Percentiles rank a stretch among this genome's conserved stretches.
These are phyloP conservation scores for Colletotrichum karsti DNA, from an alignment of 2,329 filamentous ascomycete species.

Conservation along the genomic window DNA sequence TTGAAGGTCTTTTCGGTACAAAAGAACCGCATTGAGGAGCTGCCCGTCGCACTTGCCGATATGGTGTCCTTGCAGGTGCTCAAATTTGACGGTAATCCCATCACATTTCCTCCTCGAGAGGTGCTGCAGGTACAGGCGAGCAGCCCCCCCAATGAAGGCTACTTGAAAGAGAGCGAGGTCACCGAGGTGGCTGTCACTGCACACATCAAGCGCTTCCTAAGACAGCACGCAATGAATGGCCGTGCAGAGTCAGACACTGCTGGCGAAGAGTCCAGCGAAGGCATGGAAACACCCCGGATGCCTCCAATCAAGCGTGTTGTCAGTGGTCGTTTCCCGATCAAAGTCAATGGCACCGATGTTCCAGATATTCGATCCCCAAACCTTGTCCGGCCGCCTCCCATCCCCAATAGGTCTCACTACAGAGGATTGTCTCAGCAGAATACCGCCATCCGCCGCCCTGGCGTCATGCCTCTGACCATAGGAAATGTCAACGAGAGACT, in stretches of 20 bases:
- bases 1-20: constrained; percentile 90
- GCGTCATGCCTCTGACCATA: constrained; percentile 75
- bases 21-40: constrained; percentile 84
- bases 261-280: constrained; percentile 74
- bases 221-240: constrained; percentile 59
- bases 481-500: constrained; percentile 74
- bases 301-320: constrained; percentile 66
- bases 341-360: constrained; percentile 78
- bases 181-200: constrained; percentile 67
- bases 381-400: constrained; percentile 74
- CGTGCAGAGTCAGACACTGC: constrained; percentile 64
- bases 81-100: constrained; percentile 88
- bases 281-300: constrained; percentile 80
- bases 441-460: constrained; percentile 71
- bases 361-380: constrained; percentile 74
- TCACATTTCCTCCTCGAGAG: constrained; percentile 77
- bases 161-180: constrained; percentile 69
- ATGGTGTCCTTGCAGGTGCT: constrained; percentile 90
- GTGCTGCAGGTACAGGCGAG: constrained; percentile 67
- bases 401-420: constrained; percentile 84
- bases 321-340: constrained; percentile 73
- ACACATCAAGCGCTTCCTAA: constrained; percentile 69
- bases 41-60: constrained; percentile 86
- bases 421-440: constrained; percentile 77
- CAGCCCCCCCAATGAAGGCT: constrained; percentile 64